Conservation (phyloP, 768 basidiomycete genomes). For the Austroboletus eburneus region DNA sequence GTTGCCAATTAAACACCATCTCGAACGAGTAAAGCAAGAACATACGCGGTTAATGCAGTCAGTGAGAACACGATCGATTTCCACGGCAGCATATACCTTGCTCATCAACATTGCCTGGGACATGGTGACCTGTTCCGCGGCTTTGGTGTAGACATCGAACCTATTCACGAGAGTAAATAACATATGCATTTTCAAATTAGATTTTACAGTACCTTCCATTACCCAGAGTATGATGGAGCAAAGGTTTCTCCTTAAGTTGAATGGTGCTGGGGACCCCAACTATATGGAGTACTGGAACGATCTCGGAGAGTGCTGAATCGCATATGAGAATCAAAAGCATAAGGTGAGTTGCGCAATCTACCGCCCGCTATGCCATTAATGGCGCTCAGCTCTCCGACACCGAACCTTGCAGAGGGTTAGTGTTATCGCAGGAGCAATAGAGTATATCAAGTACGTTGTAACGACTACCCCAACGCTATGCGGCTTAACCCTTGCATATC, state of each 20-base stretch:
- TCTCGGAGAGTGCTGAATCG: constrained; percentile 68
- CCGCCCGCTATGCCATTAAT: constrained; percentile 81
- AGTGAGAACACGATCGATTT: constrained; percentile 77
- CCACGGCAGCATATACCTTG: constrained; percentile 50
- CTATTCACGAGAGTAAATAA: constrained; percentile 31
- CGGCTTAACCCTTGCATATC: constrained; percentile 86
- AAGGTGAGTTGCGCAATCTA: constrained; percentile 18
- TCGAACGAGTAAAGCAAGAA: not conserved
- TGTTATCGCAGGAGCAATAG: not conserved
- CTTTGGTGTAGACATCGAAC: constrained; percentile 76
- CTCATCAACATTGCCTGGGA: constrained; percentile 59
- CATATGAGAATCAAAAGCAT: constrained; percentile 1
- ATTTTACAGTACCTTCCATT: constrained; percentile 56
- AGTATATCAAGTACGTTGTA: constrained; percentile 57
- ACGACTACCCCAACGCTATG: constrained; percentile 64
- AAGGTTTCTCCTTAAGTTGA: constrained; percentile 65
- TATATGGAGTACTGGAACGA: constrained; percentile 86
- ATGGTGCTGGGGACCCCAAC: constrained; percentile 76
- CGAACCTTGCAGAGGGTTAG: constrained; percentile 50
- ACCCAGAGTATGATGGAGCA: constrained; percentile 87
- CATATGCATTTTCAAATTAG: not conserved
- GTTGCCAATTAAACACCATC: not conserved
- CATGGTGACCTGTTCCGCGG: constrained; percentile 69
- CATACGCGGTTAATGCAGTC: constrained; percentile 58
- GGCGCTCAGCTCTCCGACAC: constrained; percentile 91